Conservation (phyloP, 495 filamentous ascomycete genomes). For the Podospora pseudocomata region DNA sequence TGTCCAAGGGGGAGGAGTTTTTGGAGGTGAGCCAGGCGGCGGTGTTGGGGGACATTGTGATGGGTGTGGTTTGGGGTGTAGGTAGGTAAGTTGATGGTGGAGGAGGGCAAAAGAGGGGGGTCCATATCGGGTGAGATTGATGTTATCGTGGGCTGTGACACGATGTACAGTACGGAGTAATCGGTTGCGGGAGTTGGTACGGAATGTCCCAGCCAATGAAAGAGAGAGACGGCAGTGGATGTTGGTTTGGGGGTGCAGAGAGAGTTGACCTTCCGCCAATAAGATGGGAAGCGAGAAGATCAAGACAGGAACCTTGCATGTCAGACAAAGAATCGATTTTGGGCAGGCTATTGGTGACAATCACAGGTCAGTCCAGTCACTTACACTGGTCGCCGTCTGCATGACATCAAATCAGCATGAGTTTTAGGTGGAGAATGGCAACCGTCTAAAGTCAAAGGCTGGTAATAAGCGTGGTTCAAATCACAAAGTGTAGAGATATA, state of each 20-base stretch:
- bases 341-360: no score
- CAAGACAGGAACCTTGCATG: no score
- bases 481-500: no score
- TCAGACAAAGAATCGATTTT: no score
- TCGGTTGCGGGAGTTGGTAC: neutral
- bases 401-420: no score
- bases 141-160: neutral
- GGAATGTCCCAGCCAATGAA: neutral
- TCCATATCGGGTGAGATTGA: neutral
- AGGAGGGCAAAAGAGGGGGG: neutral
- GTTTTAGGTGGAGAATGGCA: no score
- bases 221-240: neutral
- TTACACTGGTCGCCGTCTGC: no score
- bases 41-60: slow-evolving; percentile 4
- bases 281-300: no score
- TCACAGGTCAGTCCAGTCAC: no score
- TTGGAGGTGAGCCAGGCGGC: slow-evolving; percentile 13
- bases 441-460: no score
- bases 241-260: neutral
- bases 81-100: neutral
- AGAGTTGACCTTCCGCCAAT: no score
- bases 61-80: neutral
- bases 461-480: no score
- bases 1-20: slow-evolving; percentile 20
- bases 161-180: neutral